Evolutionary conservation across 2,329 filamentous ascomycete species (phyloP), one percentile per base, ranked within the genome.

Genomic region (Aspergillus puulaauensis): DNA sequence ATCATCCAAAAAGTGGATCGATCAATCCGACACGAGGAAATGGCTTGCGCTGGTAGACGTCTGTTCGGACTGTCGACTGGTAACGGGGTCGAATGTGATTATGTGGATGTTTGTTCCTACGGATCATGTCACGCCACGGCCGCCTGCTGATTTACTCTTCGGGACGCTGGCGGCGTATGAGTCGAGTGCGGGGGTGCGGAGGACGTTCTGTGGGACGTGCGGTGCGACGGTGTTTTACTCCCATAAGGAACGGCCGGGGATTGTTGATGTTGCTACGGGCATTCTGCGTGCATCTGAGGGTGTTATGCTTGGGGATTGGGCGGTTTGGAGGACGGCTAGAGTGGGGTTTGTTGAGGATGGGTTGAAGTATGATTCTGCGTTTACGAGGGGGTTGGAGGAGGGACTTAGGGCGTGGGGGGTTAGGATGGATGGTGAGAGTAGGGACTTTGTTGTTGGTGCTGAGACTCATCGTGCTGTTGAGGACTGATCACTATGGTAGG

Each of bases 141-240:
- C n/a, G 1, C 53, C 59, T 1, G 33, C 43, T 0, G 48, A 64
- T 41, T 35, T 68, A 4, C 24, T 59, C 3, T 74, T 78, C 37
- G 76, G 77, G 5, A 74, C 75, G 2, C 63, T 75, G 27, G 78
- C 76, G 58, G 57, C 58, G 3, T 80, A 78, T 59, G 57, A 61
- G 7, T 79, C 74, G 5, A 76, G 73, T 2, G 15, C 61, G 1
- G 70, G 63, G 3, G 74, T 76, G 6, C 63, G 66, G 14, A 69
- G 79, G 31, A 73, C 72, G 12, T 81, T 81, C 64, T 82, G 80
- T 61, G 70, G 72, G 4, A 68, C 43, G 0, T 82, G 80, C 60
- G 79, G 79, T 1, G 79, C 80, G 6, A 74, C 68, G 2, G 73
- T 79, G 3, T 78, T 77, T 53, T 80, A 73, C 57, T 58, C 61